Base-by-base conservation (phyloP, 2,329 filamentous ascomycete species). In the Xylaria hypoxylon region DNA sequence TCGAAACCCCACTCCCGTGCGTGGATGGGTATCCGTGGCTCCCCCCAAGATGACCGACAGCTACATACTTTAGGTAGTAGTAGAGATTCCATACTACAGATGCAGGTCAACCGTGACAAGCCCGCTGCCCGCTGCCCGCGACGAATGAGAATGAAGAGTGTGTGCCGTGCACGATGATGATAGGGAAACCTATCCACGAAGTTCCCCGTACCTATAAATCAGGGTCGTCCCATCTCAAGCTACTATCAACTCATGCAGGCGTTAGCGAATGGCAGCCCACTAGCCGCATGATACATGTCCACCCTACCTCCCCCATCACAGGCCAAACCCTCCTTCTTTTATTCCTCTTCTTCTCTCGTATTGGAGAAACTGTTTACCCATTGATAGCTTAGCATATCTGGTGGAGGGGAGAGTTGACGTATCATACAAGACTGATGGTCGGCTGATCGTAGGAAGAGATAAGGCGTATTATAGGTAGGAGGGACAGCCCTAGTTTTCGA, bases 11-110 rank as follows among this genome's bases (percentile, higher is more conserved):
- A 47, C 63, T 24, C 22, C 17, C 2, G 38, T 15, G 40, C 35
- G 45, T 62, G 51, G 35, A 44, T 56, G 47, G 38, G 52, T 26
- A 50, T 62, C 42, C 57, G 11, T 51, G 42, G 51, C 7, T 65
- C 22, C 44, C 28, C 61, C 65, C 47, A 26, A 26, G 55, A 63
- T 62, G 50, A 63, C 66, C 45, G 48, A 57, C 53, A 38, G 53
- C 44, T 11, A n/a, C n/a, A n/a, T n/a, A n/a, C n/a, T n/a, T n/a
- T n/a, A n/a, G n/a, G n/a, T n/a, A n/a, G n/a, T n/a, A n/a, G n/a
- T n/a, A 35, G 15, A 65, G 35, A 42, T 58, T 45, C 11, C 33
- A 40, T 58, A 50, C 31, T 63, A 22, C 7, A 17, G 51, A 24
- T 53, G 61, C 48, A 53, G 52, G 52, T 51, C 33, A 47, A 53